Evolutionary conservation across 495 filamentous ascomycete species (phyloP).

Genomic region (Schizothecium vesticola): DNA sequence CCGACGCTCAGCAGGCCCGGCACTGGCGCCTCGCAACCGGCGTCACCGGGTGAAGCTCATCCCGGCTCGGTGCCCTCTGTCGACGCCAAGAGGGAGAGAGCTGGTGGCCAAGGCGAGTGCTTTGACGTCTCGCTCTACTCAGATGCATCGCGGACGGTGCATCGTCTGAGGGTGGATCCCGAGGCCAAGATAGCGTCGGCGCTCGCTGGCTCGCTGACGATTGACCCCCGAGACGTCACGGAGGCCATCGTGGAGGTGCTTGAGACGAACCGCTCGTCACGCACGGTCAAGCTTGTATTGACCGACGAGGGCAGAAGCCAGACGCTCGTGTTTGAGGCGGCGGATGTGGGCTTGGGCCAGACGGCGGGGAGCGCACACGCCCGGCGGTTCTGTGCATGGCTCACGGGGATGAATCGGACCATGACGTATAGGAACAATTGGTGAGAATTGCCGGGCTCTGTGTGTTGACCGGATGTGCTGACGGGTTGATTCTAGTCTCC

Average conservation of each 20-base stretch:
- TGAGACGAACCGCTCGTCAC: neutral
- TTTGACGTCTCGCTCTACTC: neutral
- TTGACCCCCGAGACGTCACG: slow-evolving; percentile 22
- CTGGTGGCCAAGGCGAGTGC: neutral
- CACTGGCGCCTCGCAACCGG: neutral
- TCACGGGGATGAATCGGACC: slow-evolving; percentile 21
- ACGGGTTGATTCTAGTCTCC: neutral
- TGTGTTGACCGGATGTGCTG: neutral
- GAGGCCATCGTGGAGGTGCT: slow-evolving; percentile 6
- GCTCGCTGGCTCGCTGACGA: neutral
- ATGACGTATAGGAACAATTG: slow-evolving; percentile 15
- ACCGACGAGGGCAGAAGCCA: neutral
- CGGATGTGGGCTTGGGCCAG: slow-evolving; percentile 5
- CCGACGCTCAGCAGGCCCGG: neutral
- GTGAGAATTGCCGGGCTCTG: neutral
- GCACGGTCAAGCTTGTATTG: slow-evolving; percentile 8
- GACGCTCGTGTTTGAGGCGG: slow-evolving; percentile 18
- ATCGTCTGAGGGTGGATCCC: slow-evolving; percentile 15
- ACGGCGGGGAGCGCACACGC: slow-evolving; percentile 30
- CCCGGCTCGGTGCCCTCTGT: neutral
- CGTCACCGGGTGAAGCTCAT: neutral
- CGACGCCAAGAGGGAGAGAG: neutral
- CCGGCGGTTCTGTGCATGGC: slow-evolving; percentile 30
- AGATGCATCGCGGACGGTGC: neutral
- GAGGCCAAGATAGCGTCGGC: slow-evolving; percentile 6